Evolutionary conservation across 176 grass and related monocot species (phyloP).

Genomic region (Oryza glumipatula): DNA sequence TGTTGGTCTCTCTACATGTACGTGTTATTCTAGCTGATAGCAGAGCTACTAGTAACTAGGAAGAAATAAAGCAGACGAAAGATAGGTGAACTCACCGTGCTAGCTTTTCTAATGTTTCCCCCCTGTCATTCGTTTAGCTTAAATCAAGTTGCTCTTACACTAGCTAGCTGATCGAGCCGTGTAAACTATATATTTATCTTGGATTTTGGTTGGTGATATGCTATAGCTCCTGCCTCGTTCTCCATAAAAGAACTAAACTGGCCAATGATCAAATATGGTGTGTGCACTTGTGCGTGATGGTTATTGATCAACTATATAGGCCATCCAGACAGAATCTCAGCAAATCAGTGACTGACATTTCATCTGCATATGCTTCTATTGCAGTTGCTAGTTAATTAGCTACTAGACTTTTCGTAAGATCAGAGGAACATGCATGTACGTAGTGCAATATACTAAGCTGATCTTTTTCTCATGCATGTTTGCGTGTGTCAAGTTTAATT

Average conservation of each 20-base stretch:
- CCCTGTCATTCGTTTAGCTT: not conserved
- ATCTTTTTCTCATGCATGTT: too few species aligned
- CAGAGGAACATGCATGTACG: too few species aligned
- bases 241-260: not conserved
- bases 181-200: not conserved
- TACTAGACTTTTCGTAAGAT: too few species aligned
- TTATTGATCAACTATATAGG: not conserved
- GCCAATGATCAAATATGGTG: not conserved
- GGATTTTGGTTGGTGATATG: not conserved
- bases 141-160: not conserved
- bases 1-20: too few species aligned
- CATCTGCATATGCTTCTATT: not conserved
- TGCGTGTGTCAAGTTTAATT: too few species aligned
- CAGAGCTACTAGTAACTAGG: too few species aligned
- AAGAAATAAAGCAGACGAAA: too few species aligned
- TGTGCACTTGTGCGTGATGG: not conserved
- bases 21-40: too few species aligned
- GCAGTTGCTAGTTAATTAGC: too few species aligned
- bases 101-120: not conserved
- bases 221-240: not conserved
- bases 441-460: too few species aligned
- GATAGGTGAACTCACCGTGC: too few species aligned
- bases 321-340: not conserved
- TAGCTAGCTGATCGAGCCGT: not conserved
- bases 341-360: constrained; percentile 15